Evolutionary conservation across 1,284 basidiomycete genomes (phyloP), one percentile per base, ranked within the genome.

Genomic region (Irpex lacteus): DNA sequence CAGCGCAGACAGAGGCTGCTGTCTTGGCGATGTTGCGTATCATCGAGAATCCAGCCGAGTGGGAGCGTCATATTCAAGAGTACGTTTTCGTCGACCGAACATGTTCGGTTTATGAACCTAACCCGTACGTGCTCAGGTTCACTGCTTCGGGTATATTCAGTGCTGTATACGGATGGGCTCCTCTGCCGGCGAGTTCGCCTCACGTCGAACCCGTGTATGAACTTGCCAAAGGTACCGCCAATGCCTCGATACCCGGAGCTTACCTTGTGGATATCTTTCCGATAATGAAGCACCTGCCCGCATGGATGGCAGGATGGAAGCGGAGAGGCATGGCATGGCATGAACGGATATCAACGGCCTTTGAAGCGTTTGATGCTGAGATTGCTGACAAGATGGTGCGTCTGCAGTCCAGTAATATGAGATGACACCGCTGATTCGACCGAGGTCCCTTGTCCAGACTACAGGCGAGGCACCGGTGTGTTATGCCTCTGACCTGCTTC

Each of bases 261-360:
- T 76, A 71, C 61, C 65, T 74, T 11, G 73, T 73, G 2, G 75
- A 77, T 60, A 59, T 73, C 53, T 67, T 77, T 61, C 75, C 75
- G 21, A 55, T 67, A 21, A 67, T 74, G 73, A 56, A 52, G 70
- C 70, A 52, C 36, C 9, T 37, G 50, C 40, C 8, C 0, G 11
- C 1, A 9, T 62, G 9, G 57, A 11, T 59, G 40, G 40, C 40
- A 15, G 11, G 40, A 44, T 44, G 40, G 40, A 44, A 44, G 40
- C 40, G 40, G 40, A 15, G 8, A 15, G 40, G 40, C 40, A 44
- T 44, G 40, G 15, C 40, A 11, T 44, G 8, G 11, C 40, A 44
- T 44, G 40, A 44, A 11, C 8, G 15, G 15, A 44, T 44, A 15
- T 44, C 40, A 44, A 15, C 40, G 15, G 40, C 15, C 15, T 44